These are phyloP conservation scores for Globisporangium cederbergense DNA, from an alignment of 352 stramenopile genomes.

Conservation along the genomic window DNA sequence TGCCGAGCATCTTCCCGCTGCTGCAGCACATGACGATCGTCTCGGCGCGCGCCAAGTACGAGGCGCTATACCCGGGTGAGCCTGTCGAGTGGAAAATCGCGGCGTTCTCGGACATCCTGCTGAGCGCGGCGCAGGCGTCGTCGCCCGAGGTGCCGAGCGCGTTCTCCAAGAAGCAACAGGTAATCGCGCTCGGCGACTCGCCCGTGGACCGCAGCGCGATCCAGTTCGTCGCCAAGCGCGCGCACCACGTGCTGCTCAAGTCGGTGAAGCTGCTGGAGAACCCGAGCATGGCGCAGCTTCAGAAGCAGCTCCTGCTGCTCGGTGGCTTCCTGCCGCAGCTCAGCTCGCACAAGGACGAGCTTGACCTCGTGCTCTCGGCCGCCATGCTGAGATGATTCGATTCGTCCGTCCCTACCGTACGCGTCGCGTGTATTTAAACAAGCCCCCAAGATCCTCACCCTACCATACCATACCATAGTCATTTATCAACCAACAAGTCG, in stretches of 20 bases:
- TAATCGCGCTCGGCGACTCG: conserved; percentile 75
- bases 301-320: conserved; percentile 67
- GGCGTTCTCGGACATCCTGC: conserved; percentile 56
- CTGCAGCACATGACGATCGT: conserved; percentile 58
- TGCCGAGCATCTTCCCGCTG: conserved; percentile 55
- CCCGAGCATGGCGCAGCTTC: conserved; percentile 65
- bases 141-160: conserved; percentile 22
- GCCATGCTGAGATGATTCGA: conserved; percentile 58
- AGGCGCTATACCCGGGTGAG: conserved; percentile 47
- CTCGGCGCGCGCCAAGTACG: conserved; percentile 63
- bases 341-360: conserved; percentile 46
- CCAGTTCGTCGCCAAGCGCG: conserved; percentile 54
- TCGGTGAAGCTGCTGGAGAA: conserved; percentile 79
- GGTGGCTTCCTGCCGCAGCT: conserved; percentile 63
- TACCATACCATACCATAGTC: conserved; percentile 16
- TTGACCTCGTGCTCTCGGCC: conserved; percentile 73
- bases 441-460: neutral
- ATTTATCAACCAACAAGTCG: conserved; percentile 3
- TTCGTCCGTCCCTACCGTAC: neutral
- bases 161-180: conserved; percentile 37
- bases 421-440: conserved; percentile 1
- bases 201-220: conserved; percentile 66
- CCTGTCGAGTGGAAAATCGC: conserved; percentile 83
- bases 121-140: conserved; percentile 20
- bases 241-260: conserved; percentile 55